Conservation (phyloP, 2,329 filamentous ascomycete species). For the Penicillium sp. region DNA sequence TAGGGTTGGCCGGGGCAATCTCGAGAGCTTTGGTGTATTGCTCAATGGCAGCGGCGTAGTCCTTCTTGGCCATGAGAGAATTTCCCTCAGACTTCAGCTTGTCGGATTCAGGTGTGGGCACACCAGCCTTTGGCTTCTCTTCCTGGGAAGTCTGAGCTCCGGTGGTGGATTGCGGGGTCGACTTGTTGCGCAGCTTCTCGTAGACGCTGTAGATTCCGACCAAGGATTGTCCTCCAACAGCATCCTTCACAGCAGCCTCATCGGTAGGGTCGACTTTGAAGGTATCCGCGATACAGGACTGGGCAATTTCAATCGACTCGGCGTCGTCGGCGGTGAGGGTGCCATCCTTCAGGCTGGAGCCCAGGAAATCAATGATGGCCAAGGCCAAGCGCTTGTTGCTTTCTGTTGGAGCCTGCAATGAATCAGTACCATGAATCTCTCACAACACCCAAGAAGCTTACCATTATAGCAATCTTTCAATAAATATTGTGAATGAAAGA, state of each 20-base stretch:
- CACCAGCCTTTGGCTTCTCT: conserved; percentile 30
- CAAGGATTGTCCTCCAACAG: conserved; percentile 77
- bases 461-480: conserved; percentile 14
- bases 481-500: background rate
- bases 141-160: conserved; percentile 34
- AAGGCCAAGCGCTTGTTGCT: conserved; percentile 84
- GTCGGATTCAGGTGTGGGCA: conserved; percentile 63
- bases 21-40: conserved; percentile 79
- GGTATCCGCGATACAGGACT: conserved; percentile 86
- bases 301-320: conserved; percentile 87
- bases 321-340: conserved; percentile 79
- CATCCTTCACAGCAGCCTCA: conserved; percentile 61
- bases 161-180: conserved; percentile 39
- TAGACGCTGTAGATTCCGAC: conserved; percentile 89
- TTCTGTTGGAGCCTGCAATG: conserved; percentile 37
- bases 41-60: conserved; percentile 73
- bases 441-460: conserved; percentile 3
- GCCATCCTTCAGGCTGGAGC: conserved; percentile 73
- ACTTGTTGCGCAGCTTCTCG: conserved; percentile 77
- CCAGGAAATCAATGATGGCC: conserved; percentile 92
- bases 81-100: conserved; percentile 83
- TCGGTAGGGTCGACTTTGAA: conserved; percentile 90
- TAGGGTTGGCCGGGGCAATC: conserved; percentile 74
- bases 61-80: conserved; percentile 86
- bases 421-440: background rate